Evolutionary conservation across 192 early-diverging fungal genomes (phyloP).

Genomic region (Linnemannia exigua): DNA sequence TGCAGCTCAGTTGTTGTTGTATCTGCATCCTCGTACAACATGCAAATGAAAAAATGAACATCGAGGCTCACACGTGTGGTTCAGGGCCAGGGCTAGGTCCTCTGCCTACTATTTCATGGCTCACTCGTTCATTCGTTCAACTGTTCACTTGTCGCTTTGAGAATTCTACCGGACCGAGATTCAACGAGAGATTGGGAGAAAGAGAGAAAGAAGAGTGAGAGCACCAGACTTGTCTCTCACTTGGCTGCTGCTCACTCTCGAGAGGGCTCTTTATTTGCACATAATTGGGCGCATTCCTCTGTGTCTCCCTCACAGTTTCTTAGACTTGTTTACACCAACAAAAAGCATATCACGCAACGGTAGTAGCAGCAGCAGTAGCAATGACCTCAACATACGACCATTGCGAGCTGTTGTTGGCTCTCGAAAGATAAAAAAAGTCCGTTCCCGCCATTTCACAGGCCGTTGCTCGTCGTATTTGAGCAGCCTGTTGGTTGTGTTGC

Average conservation of each 20-base stretch:
- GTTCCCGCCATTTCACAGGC: background rate
- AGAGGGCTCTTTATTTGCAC: background rate
- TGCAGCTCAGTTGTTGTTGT: too few species aligned
- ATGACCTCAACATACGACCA: background rate
- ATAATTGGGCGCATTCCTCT: constrained; percentile 8
- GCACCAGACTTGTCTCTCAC: background rate
- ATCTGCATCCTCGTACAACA: background rate
- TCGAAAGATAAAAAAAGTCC: background rate
- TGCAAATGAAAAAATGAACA: background rate
- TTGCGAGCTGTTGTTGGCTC: background rate
- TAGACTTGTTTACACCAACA: background rate
- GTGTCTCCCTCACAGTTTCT: background rate
- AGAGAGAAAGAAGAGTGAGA: background rate
- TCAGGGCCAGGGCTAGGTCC: background rate
- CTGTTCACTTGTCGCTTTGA: background rate
- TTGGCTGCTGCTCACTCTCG: background rate
- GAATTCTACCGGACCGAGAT: background rate
- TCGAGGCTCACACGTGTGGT: background rate
- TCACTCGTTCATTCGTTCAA: background rate
- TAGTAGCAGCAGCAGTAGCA: background rate
- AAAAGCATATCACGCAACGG: background rate
- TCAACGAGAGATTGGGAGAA: too few species aligned
- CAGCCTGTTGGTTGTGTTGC: background rate
- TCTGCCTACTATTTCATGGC: background rate
- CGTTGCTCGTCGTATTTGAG: background rate